phyloP scores from a whole-genome alignment of 2,329 filamentous ascomycete species.

The Thelonectria rubi region DNA sequence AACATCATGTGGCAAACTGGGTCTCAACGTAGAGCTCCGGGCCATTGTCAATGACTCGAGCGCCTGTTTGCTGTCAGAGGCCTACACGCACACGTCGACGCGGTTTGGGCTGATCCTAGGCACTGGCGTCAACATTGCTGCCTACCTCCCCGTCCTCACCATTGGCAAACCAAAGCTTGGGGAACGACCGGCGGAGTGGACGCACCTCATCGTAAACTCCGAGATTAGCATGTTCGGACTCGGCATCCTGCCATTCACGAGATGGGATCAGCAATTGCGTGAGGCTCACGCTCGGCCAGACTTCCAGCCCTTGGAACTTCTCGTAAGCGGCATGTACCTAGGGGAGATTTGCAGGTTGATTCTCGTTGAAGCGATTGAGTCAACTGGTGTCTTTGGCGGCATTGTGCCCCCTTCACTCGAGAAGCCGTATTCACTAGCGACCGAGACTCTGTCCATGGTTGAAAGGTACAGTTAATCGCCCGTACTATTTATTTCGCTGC shows the following conservation, averaged over 20 bases:
- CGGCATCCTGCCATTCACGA: slow-evolving; percentile 66
- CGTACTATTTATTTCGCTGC: neutral
- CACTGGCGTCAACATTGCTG: slow-evolving; percentile 73
- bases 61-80: slow-evolving; percentile 71
- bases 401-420: slow-evolving; percentile 62
- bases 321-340: slow-evolving; percentile 72
- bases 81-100: slow-evolving; percentile 66
- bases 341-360: slow-evolving; percentile 70
- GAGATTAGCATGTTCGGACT: slow-evolving; percentile 74
- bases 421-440: slow-evolving; percentile 66
- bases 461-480: slow-evolving; percentile 58
- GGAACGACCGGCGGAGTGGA: slow-evolving; percentile 63
- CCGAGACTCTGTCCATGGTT: slow-evolving; percentile 66
- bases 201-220: slow-evolving; percentile 72
- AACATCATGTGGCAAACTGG: slow-evolving; percentile 59
- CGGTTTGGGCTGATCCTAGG: slow-evolving; percentile 73
- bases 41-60: slow-evolving; percentile 74
- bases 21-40: slow-evolving; percentile 64
- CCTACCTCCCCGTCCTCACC: slow-evolving; percentile 67
- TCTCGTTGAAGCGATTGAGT: slow-evolving; percentile 66
- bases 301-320: slow-evolving; percentile 69
- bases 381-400: slow-evolving; percentile 64
- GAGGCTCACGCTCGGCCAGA: slow-evolving; percentile 63
- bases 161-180: slow-evolving; percentile 67
- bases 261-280: slow-evolving; percentile 67